Evolutionary conservation across 2,329 filamentous ascomycete genomes (phyloP).

Genomic region (Clonostachys sp.): DNA sequence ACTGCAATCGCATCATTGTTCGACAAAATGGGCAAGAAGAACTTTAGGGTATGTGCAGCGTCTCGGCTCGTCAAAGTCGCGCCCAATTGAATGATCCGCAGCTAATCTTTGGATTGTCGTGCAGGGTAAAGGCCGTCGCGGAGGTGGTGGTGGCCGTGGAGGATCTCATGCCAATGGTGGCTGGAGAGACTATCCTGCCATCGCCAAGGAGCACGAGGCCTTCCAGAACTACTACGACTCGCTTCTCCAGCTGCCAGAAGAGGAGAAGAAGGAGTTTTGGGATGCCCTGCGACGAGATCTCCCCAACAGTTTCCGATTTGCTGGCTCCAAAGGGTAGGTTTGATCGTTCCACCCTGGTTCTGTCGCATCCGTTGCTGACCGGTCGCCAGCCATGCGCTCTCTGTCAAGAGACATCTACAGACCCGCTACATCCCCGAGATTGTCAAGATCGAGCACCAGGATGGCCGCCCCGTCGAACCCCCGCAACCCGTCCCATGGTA

Average conservation of each 20-base stretch:
- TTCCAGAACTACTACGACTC: conserved; percentile 85
- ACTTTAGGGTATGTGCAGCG: conserved; percentile 21
- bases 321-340: conserved; percentile 79
- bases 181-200: conserved; percentile 28
- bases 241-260: conserved; percentile 69
- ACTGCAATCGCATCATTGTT: no score
- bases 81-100: conserved; percentile 6
- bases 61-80: neutral
- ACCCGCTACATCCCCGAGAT: conserved; percentile 90
- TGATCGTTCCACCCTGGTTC: neutral
- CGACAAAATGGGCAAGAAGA: conserved; percentile 26
- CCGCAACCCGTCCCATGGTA: conserved; percentile 86
- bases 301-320: conserved; percentile 97
- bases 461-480: conserved; percentile 77
- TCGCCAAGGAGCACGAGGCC: conserved; percentile 76
- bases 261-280: conserved; percentile 83
- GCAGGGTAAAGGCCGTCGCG: conserved; percentile 28
- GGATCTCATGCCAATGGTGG: conserved; percentile 8
- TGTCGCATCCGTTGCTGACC: conserved; percentile 4
- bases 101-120: neutral
- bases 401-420: conserved; percentile 84
- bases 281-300: conserved; percentile 75
- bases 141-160: conserved; percentile 20
- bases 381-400: conserved; percentile 70
- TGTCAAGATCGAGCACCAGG: conserved; percentile 73